Evolutionary conservation across 345 rosid species (phyloP), one percentile per base, ranked within the genome.

Genomic region (Bruguiera gymnorhiza): DNA sequence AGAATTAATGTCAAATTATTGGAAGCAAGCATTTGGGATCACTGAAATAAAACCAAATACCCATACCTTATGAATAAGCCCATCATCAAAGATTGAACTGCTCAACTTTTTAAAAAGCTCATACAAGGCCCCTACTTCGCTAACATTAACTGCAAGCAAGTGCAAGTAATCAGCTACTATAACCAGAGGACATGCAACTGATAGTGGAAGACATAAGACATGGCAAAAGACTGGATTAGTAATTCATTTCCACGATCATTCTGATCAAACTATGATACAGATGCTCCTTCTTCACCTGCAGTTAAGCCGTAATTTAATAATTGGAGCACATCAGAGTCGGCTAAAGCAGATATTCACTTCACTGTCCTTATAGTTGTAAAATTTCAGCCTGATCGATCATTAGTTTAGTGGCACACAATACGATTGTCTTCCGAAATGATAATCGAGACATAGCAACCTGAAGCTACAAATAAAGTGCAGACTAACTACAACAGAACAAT

Each of bases 101-200:
- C 97, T 95, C 80, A 95, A 72, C 80, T 88, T 95, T 86, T 84
- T 88, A 73, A 71, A 92, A 2, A 95, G 89, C 80, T 87, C 93
- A 63, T 84, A 81, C 70, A 95, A 79, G 39, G 97, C 87, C 79
- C 84, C 89, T 31, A 95, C 97, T 84, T 95, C 96, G 54, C 67
- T 78, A 31, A 86, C 86, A 0, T 90, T 84, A 74, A 95, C 99
- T 92, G 83, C 82, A 79, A 73, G 27, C 21, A 65, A 46, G 43
- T 71, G 1, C 6, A 55, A 20, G 37, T 7, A 34, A 8, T 34
- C 1, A 68, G 52, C 36, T 32, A 34, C 18, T 5, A 7, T 30
- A 15, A 20, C 2, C 29, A 32, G 1, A 32, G 1, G 24, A 55
- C 15, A 21, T 36, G 18, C 19, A 9, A 8, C 24, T 29, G 6